A percentile compares a stretch with the other conserved stretches of the same genome.
These are phyloP conservation scores for Dalechampia spathulata DNA, from an alignment of 441 rosid genomes.

Conservation along the genomic window DNA sequence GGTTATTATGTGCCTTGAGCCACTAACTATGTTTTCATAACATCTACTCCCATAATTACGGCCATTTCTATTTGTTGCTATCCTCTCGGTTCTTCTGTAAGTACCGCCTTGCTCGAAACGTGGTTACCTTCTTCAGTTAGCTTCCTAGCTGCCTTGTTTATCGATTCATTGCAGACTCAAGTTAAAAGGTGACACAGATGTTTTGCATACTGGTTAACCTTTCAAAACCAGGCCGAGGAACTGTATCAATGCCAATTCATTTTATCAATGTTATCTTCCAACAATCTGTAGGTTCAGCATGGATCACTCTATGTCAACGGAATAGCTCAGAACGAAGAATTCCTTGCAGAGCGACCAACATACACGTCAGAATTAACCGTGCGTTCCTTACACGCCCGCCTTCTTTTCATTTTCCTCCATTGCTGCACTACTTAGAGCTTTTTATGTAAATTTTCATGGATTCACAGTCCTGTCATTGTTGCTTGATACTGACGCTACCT, in stretches of 20 bases:
- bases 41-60: neutral
- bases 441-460: neutral
- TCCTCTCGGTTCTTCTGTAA: neutral
- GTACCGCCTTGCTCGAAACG: neutral
- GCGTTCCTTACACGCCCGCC: neutral
- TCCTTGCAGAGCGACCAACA: slow-evolving; percentile 25
- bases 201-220: neutral
- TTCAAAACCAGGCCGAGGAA: neutral
- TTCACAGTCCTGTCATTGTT: too few relatives aligned
- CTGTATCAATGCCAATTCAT: neutral
- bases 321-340: slow-evolving; percentile 32
- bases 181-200: slow-evolving; percentile 1
- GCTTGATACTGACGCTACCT: neutral
- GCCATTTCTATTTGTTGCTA: neutral
- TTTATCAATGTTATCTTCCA: neutral
- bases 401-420: neutral
- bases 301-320: slow-evolving; percentile 39
- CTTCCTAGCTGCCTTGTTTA: slow-evolving; percentile 6
- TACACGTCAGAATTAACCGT: slow-evolving; percentile 31
- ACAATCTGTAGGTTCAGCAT: slow-evolving; percentile 28
- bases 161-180: neutral
- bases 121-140: slow-evolving; percentile 1
- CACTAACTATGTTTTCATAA: neutral
- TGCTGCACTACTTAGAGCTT: neutral
- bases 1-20: neutral